Evolutionary conservation across 1,284 basidiomycete species (phyloP).

Genomic region (Cutaneotrichosporon sp.): DNA sequence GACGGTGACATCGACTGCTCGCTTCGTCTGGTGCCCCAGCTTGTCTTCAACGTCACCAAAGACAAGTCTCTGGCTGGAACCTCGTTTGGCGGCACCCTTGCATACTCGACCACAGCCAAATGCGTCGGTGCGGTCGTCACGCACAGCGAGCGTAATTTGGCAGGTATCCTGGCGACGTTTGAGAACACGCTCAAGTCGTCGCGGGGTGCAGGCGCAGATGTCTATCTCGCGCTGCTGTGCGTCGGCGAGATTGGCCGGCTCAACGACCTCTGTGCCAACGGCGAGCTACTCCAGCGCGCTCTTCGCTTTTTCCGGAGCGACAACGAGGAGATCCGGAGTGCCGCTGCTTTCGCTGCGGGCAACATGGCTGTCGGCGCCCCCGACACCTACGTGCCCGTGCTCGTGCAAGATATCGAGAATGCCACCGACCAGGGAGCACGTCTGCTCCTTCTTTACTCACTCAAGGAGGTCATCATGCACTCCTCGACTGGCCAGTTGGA

Average conservation of each 20-base stretch:
- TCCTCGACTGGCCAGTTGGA: constrained; percentile 79
- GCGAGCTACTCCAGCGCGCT: constrained; percentile 69
- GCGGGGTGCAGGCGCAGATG: constrained; percentile 65
- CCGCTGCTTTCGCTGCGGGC: constrained; percentile 88
- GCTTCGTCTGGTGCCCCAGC: constrained; percentile 74
- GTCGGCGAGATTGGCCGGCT: constrained; percentile 86
- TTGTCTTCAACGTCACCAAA: constrained; percentile 51
- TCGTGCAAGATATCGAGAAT: constrained; percentile 76
- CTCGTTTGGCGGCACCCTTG: constrained; percentile 47
- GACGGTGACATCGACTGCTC: constrained; percentile 75
- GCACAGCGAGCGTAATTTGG: constrained; percentile 66
- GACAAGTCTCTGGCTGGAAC: constrained; percentile 39
- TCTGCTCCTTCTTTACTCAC: constrained; percentile 79
- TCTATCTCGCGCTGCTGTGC: constrained; percentile 79
- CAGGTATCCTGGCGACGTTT: constrained; percentile 76
- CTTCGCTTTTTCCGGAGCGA: constrained; percentile 72
- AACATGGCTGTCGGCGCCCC: constrained; percentile 93
- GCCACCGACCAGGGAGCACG: constrained; percentile 67
- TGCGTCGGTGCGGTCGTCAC: constrained; percentile 77
- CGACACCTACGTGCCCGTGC: constrained; percentile 75
- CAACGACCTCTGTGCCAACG: constrained; percentile 78
- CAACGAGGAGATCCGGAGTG: constrained; percentile 78
- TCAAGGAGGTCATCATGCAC: constrained; percentile 95
- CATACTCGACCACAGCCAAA: constrained; percentile 68
- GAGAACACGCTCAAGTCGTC: constrained; percentile 68